Percentiles rank a stretch among this genome's conserved stretches.
Evolutionary conservation across 2,329 filamentous ascomycete genomes (phyloP).

Genomic region (Basipetospora chlamydospora): DNA sequence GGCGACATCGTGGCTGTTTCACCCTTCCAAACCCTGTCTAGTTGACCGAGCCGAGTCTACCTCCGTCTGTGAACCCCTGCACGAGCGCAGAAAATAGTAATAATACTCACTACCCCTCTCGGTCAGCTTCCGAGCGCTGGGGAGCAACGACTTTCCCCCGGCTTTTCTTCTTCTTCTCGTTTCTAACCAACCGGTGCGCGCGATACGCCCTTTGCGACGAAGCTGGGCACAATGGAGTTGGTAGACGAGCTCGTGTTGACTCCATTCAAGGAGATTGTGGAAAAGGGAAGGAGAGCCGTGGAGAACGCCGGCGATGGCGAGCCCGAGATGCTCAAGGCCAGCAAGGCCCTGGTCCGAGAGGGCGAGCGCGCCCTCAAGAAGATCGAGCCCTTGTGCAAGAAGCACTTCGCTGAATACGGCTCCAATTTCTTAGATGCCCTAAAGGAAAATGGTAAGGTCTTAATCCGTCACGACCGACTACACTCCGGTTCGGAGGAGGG

Average conservation of each 20-base stretch:
- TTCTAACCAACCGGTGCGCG: not conserved
- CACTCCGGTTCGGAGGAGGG: too few relatives aligned
- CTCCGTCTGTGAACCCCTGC: too few relatives aligned
- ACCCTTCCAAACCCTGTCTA: too few relatives aligned
- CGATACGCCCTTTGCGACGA: not conserved
- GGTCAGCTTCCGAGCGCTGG: too few relatives aligned
- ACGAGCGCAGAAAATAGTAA: too few relatives aligned
- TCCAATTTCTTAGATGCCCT: conserved; percentile 33
- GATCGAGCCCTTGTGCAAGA: conserved; percentile 36
- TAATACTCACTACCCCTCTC: too few relatives aligned
- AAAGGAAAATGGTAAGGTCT: conserved; percentile 38
- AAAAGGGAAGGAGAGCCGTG: conserved; percentile 31
- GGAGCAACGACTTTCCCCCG: too few relatives aligned
- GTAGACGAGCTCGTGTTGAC: conserved; percentile 29
- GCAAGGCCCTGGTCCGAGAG: conserved; percentile 30
- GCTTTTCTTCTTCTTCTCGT: not conserved
- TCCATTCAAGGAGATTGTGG: conserved; percentile 37
- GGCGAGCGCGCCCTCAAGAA: conserved; percentile 33
- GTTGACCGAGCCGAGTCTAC: too few relatives aligned
- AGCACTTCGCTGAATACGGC: conserved; percentile 32
- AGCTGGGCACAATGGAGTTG: conserved; percentile 20
- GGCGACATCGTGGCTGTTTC: too few relatives aligned
- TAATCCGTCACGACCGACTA: too few relatives aligned
- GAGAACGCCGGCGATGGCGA: conserved; percentile 30
- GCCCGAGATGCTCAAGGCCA: conserved; percentile 32